Evolutionary conservation across 768 basidiomycete species (phyloP), one percentile per base, ranked within the genome.

Genomic region (Psilocybe sp.): DNA sequence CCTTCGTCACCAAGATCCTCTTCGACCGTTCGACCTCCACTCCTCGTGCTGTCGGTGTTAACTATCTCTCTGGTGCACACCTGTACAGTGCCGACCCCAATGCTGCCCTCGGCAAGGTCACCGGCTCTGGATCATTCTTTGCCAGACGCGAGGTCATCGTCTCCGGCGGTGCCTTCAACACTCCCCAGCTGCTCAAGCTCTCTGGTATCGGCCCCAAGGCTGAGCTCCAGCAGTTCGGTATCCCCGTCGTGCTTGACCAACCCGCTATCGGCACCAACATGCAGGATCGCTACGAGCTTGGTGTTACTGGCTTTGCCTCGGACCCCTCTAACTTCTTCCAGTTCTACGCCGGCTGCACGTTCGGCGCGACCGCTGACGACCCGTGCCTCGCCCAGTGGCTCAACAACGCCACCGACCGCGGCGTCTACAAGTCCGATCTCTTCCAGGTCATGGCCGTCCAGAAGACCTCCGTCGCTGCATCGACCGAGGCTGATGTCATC

Each of bases 91-190:
- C 46, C 35, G 46, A 47, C 14, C 46, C 46, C 13, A 38, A 39
- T n/a, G 28, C 46, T 39, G 35, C 35, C 18, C n/a, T 9, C 3
- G 46, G 20, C 9, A 7, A 13, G 19, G 48, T 60, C 15, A 52
- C 64, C 7, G 66, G 57, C 31, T 67, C 62, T 5, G 45, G 59
- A 18, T 71, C 73, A 9, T 75, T 82, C 47, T 70, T 67, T 31
- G 82, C 80, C 19, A 72, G 64, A 49, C 82, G 78, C 60, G 84
- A 84, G 60, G 82, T 82, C 45, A 74, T 84, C 44, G 60, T 78
- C 42, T 58, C 75, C 13, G 75, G 70, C 11, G 80, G 80, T 40
- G 66, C 74, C 3, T 64, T 81, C 39, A 75, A 75, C 32, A 74
- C 69, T 46, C 78, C 81, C 2, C 73, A 78, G 10, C 67, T 82